phyloP scores from a whole-genome alignment of 1,139 yeast species.

The Lodderomyces beijingensis region DNA sequence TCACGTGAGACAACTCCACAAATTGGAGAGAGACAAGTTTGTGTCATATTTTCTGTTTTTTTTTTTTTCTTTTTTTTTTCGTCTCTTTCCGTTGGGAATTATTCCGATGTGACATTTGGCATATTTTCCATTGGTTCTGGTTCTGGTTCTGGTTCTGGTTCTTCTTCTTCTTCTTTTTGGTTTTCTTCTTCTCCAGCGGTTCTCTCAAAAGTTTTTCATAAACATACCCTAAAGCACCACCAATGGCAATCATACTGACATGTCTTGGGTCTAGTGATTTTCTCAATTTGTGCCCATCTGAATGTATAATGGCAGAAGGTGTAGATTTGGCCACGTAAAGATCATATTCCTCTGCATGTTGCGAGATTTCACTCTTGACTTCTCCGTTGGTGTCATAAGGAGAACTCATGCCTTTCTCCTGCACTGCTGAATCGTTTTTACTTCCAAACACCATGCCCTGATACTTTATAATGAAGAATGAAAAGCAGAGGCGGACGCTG shows the following conservation, averaged over 20 bases:
- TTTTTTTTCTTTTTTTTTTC: too few relatives aligned
- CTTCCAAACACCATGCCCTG: background rate
- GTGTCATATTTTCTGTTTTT: too few relatives aligned
- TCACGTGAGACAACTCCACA: too few relatives aligned
- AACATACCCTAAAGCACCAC: constrained; percentile 46
- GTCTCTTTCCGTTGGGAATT: too few relatives aligned
- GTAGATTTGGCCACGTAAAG: constrained; percentile 42
- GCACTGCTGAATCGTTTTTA: background rate
- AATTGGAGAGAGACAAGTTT: too few relatives aligned
- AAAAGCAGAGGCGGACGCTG: too few relatives aligned
- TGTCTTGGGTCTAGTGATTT: constrained; percentile 66
- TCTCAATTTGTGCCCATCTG: constrained; percentile 53
- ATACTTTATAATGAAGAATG: too few relatives aligned
- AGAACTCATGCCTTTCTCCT: constrained; percentile 1
- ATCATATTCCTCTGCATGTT: constrained; percentile 48
- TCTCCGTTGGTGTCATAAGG: constrained; percentile 1
- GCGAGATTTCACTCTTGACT: constrained; percentile 12
- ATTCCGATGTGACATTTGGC: too few relatives aligned
- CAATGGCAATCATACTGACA: constrained; percentile 67
- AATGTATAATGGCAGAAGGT: constrained; percentile 31
- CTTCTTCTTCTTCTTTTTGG: too few relatives aligned
- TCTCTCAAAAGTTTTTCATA: too few relatives aligned
- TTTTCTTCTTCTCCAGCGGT: too few relatives aligned
- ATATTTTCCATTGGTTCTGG: background rate
- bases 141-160: background rate